These are phyloP conservation scores for Talaromyces sp. DNA, from an alignment of 2,329 filamentous ascomycete genomes.

Conservation along the genomic window DNA sequence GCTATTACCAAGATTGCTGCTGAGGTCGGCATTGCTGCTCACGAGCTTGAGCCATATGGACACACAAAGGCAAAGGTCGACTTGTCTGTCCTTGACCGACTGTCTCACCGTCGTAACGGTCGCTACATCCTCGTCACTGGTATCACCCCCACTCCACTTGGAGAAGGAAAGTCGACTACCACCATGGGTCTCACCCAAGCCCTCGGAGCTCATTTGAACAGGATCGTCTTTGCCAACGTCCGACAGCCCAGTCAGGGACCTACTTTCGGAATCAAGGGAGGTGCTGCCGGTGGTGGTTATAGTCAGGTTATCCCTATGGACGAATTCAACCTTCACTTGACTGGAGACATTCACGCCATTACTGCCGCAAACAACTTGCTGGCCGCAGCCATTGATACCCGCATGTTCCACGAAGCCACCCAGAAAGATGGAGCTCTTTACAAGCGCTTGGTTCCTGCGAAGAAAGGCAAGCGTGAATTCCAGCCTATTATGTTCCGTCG, in stretches of 20 bases:
- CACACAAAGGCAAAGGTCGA: slow-evolving; percentile 96
- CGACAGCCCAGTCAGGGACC: slow-evolving; percentile 95
- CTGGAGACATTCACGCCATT: slow-evolving; percentile 96
- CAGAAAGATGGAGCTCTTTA: slow-evolving; percentile 89
- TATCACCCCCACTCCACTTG: slow-evolving; percentile 93
- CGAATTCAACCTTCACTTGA: slow-evolving; percentile 97
- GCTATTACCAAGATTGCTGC: slow-evolving; percentile 77
- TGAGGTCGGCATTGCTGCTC: slow-evolving; percentile 81
- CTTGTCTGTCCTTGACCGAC: slow-evolving; percentile 72
- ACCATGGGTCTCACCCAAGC: slow-evolving; percentile 95
- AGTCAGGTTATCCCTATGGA: slow-evolving; percentile 99
- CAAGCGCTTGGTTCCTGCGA: slow-evolving; percentile 78
- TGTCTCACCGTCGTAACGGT: slow-evolving; percentile 83
- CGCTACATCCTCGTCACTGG: slow-evolving; percentile 90
- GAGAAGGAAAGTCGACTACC: slow-evolving; percentile 97
- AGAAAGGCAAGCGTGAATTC: slow-evolving; percentile 86
- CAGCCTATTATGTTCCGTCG: slow-evolving; percentile 87
- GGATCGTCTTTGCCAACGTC: slow-evolving; percentile 92
- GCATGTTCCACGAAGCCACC: slow-evolving; percentile 96
- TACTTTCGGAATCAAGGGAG: slow-evolving; percentile 98
- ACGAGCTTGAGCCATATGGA: slow-evolving; percentile 92
- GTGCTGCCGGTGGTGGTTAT: slow-evolving; percentile 94
- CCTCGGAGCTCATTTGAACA: slow-evolving; percentile 80
- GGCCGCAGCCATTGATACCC: slow-evolving; percentile 92
- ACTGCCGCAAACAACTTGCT: slow-evolving; percentile 95